Conservation (phyloP, 192 early-diverging fungal species). For the Rhizophagus clarus region DNA sequence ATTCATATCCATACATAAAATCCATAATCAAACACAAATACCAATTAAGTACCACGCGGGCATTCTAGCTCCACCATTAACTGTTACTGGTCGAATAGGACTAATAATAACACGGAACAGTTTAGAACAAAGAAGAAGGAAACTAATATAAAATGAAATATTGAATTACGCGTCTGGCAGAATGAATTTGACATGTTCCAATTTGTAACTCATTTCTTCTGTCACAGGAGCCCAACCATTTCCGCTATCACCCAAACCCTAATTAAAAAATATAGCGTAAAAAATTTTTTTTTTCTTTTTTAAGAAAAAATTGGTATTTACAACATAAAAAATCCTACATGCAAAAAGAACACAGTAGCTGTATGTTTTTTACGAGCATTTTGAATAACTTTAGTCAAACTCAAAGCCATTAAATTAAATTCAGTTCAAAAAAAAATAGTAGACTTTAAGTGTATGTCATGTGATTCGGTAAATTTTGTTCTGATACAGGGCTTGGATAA, state of each 20-base stretch:
- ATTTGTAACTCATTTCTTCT: conserved; percentile 49
- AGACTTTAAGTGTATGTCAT: no score
- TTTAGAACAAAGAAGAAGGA: neutral
- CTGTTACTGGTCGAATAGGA: conserved; percentile 63
- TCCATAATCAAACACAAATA: conserved; percentile 35
- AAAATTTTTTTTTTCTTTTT: neutral
- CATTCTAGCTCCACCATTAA: conserved; percentile 82
- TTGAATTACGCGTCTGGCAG: conserved; percentile 79
- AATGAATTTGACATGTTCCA: conserved; percentile 90
- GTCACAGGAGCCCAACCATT: conserved; percentile 60
- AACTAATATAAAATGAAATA: neutral
- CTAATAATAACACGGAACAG: conserved; percentile 28
- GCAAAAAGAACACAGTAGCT: conserved; percentile 58
- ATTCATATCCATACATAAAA: conserved; percentile 21
- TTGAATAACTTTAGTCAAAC: conserved; percentile 44
- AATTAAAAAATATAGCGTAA: neutral
- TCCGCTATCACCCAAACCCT: conserved; percentile 64
- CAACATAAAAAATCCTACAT: conserved; percentile 11
- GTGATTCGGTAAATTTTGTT: no score
- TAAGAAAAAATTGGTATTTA: neutral
- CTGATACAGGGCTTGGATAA: no score
- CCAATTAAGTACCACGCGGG: conserved; percentile 89
- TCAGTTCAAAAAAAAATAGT: no score
- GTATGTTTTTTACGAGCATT: conserved; percentile 49
- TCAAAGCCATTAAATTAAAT: neutral